Evolutionary conservation across 2,329 filamentous ascomycete species (phyloP).

Genomic region (Akanthomyces lecanii): DNA sequence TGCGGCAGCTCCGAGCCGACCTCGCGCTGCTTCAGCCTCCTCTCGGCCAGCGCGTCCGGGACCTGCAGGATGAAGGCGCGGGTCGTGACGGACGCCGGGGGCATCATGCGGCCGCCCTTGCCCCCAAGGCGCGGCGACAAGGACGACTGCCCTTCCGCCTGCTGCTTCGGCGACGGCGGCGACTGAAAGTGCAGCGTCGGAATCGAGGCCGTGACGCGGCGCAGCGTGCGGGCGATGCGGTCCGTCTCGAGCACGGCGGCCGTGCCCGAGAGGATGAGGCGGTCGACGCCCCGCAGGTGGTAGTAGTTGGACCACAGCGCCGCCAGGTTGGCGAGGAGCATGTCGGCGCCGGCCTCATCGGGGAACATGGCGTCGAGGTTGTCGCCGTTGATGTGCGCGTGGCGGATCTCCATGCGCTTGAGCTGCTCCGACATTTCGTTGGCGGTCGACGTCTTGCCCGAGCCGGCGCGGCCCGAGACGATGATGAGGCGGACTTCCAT

Average conservation of each 20-base stretch:
- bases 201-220: conserved; percentile 15
- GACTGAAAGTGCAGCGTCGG: conserved; percentile 1
- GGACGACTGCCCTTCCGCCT: background rate
- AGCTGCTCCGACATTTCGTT: conserved; percentile 19
- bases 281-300: conserved; percentile 18
- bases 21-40: conserved; percentile 13
- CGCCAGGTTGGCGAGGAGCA: conserved; percentile 17
- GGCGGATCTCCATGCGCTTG: conserved; percentile 14
- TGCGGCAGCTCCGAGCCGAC: conserved; percentile 17
- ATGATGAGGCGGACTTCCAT: conserved; percentile 18
- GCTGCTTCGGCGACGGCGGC: conserved; percentile 3
- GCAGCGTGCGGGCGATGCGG: conserved; percentile 14
- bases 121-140: conserved; percentile 2
- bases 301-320: conserved; percentile 18
- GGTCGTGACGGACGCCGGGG: conserved; percentile 11
- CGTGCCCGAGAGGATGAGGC: conserved; percentile 17
- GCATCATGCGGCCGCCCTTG: conserved; percentile 16
- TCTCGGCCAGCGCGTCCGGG: conserved; percentile 13
- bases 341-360: conserved; percentile 11
- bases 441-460: conserved; percentile 18
- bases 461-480: conserved; percentile 20
- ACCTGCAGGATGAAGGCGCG: conserved; percentile 17
- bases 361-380: conserved; percentile 18
- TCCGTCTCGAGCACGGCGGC: conserved; percentile 15
- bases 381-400: conserved; percentile 19